A percentile compares a stretch with the other conserved stretches of the same genome.
These are phyloP conservation scores for Blastocrithidia nonstop DNA, from an alignment of 208 protist genomes.

Conservation along the genomic window DNA sequence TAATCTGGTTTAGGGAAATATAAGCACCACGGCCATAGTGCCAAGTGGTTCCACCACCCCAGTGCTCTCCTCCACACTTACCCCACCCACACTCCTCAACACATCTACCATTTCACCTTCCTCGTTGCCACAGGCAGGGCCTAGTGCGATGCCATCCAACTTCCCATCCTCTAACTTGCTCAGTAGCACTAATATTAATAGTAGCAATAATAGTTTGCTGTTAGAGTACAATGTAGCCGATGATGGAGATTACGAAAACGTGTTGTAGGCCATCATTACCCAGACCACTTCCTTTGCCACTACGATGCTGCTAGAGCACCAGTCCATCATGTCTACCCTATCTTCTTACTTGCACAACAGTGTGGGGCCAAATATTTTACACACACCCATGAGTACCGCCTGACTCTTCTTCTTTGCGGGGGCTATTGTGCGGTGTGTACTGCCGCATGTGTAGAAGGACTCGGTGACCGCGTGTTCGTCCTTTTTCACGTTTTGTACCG, in stretches of 20 bases:
- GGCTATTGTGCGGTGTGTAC: conserved; percentile 24
- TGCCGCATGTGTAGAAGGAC: conserved; percentile 20
- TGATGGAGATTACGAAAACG: conserved; percentile 25
- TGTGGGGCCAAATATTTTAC: conserved; percentile 31
- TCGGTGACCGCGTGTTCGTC: conserved; percentile 23
- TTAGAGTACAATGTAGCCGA: conserved; percentile 6
- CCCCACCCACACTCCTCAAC: no score
- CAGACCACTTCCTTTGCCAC: conserved; percentile 34
- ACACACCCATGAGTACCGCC: conserved; percentile 29
- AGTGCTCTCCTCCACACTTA: no score
- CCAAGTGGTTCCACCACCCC: no score
- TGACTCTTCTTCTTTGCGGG: conserved; percentile 74
- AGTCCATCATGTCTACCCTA: conserved; percentile 23
- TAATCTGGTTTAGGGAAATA: no score
- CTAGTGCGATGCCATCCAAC: no score
- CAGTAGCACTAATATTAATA: not conserved
- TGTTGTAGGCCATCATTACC: conserved; percentile 27
- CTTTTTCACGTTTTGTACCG: conserved; percentile 52
- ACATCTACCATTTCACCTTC: no score
- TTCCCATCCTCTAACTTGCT: no score
- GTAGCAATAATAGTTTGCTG: conserved; percentile 2
- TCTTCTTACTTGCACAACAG: conserved; percentile 26
- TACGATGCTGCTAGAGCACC: conserved; percentile 27
- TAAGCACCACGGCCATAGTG: no score
- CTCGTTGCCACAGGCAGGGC: no score